These are phyloP conservation scores for Houttuynia cordata DNA, from an alignment of 164 flowering plant genomes.

Conservation along the genomic window DNA sequence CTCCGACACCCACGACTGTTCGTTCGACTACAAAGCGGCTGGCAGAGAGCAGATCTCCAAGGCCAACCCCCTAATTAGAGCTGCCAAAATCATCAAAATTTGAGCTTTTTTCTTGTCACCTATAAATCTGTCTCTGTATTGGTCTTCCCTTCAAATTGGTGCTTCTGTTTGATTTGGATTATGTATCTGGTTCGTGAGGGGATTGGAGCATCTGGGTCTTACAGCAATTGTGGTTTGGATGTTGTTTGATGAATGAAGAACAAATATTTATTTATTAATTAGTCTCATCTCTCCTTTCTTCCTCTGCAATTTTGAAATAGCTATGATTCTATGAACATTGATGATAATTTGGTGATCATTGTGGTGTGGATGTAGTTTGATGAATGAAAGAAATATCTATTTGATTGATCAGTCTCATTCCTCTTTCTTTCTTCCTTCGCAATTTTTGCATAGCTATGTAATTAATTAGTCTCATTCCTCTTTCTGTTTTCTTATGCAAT, in stretches of 20 bases:
- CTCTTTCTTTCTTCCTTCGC: no score
- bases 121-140: neutral
- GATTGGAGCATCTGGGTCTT: neutral
- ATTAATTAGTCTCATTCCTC: no score
- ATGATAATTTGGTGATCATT: no score
- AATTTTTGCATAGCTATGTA: no score
- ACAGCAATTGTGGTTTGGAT: neutral
- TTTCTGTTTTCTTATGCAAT: no score
- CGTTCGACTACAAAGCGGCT: slow-evolving; percentile 50
- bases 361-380: no score
- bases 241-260: neutral
- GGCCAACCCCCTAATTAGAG: slow-evolving; percentile 59
- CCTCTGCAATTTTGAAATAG: no score
- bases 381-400: no score
- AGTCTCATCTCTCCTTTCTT: no score
- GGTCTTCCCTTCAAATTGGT: neutral
- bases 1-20: slow-evolving; percentile 50
- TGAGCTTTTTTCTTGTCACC: slow-evolving; percentile 12
- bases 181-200: neutral
- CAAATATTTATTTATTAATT: no score
- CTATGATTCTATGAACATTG: no score
- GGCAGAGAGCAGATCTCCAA: slow-evolving; percentile 57
- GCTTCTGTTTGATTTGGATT: neutral
- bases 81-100: slow-evolving; percentile 54
- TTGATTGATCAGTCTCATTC: no score